These are phyloP conservation scores for Penicillium sp. DNA, from an alignment of 2,329 filamentous ascomycete species.

Conservation along the genomic window DNA sequence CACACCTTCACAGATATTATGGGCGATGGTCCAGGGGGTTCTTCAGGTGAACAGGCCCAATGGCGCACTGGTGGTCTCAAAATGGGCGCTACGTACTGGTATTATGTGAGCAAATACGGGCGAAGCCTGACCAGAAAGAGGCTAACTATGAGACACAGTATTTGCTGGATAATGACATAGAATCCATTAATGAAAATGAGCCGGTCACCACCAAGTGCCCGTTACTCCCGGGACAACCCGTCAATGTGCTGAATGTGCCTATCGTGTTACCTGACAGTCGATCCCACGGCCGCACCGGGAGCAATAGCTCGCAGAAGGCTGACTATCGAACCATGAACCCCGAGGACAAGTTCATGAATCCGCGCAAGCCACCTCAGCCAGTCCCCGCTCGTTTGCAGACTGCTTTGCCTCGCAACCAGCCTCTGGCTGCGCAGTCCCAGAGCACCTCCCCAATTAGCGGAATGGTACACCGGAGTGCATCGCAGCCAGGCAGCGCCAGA, in stretches of 20 bases:
- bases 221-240: constrained; percentile 81
- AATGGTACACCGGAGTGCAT: constrained; percentile 34
- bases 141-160: constrained; percentile 61
- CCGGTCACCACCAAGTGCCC: constrained; percentile 81
- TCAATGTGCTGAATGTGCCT: constrained; percentile 85
- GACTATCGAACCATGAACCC: constrained; percentile 78
- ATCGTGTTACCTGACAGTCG: constrained; percentile 60
- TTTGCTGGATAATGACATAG: constrained; percentile 75
- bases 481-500: constrained; percentile 40
- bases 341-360: constrained; percentile 73
- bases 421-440: constrained; percentile 28
- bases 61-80: constrained; percentile 78
- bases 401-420: constrained; percentile 40
- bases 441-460: constrained; percentile 31
- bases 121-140: neutral
- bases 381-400: constrained; percentile 51
- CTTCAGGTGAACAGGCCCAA: constrained; percentile 49
- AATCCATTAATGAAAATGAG: constrained; percentile 73
- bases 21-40: constrained; percentile 67
- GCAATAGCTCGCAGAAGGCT: constrained; percentile 62
- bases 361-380: constrained; percentile 61
- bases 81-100: constrained; percentile 94
- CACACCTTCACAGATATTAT: constrained; percentile 85
- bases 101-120: constrained; percentile 70
- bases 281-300: constrained; percentile 66